A percentile compares a stretch with the other conserved stretches of the same genome.
These are phyloP conservation scores for Triticum timopheevii DNA, from an alignment of 176 grass and related monocot genomes.

Conservation along the genomic window DNA sequence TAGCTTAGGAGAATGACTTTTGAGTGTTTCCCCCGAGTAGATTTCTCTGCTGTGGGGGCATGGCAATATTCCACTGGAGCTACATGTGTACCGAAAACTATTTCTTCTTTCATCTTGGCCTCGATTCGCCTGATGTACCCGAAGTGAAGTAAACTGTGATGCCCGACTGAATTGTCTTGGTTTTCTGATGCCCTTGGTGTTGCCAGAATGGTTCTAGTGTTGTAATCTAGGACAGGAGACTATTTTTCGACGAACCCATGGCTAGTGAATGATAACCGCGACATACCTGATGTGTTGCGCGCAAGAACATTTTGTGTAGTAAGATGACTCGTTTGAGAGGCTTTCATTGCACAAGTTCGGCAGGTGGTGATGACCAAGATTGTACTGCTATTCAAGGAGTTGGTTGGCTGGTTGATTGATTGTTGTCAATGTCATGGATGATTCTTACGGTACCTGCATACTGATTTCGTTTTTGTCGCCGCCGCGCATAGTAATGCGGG, in stretches of 20 bases:
- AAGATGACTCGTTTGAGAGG: not conserved
- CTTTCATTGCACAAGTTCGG: not conserved
- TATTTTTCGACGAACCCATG: not conserved
- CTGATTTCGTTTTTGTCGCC: not conserved
- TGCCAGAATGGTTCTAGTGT: not conserved
- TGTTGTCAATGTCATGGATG: not conserved
- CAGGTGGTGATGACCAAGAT: not conserved
- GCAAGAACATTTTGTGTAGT: not conserved
- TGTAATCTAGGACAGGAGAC: not conserved
- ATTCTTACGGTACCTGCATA: not conserved
- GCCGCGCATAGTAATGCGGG: not conserved
- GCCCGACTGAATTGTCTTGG: not conserved
- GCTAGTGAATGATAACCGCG: too few relatives aligned
- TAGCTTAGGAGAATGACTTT: constrained; percentile 38
- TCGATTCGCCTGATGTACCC: constrained; percentile 17
- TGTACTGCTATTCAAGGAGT: not conserved
- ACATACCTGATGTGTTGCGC: too few relatives aligned
- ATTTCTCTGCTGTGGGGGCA: constrained; percentile 17
- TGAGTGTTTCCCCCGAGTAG: constrained; percentile 10
- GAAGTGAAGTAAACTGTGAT: not conserved
- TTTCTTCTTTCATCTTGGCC: not conserved
- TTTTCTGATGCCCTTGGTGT: not conserved
- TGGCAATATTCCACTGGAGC: constrained; percentile 27
- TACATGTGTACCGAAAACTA: constrained; percentile 16
- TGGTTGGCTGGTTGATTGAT: not conserved